phyloP scores from a whole-genome alignment of 2,329 filamentous ascomycete species.

The Diaporthe capsici region DNA sequence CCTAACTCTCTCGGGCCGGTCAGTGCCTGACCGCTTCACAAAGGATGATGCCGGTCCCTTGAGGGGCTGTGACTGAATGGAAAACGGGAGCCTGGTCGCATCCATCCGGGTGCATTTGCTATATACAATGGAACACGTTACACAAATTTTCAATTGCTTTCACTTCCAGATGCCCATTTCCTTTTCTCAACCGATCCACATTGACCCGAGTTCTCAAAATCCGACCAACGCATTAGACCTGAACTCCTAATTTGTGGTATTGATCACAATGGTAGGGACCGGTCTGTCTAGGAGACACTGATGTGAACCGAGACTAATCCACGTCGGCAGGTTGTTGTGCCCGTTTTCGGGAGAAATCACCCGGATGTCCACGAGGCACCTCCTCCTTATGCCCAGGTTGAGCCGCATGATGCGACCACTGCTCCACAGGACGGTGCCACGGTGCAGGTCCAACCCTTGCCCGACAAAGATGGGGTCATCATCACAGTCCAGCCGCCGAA shows the following conservation, averaged over 20 bases:
- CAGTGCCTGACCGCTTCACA: background rate
- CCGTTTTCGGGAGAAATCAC: background rate
- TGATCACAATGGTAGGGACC: background rate
- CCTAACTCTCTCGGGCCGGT: background rate
- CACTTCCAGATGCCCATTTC: no score
- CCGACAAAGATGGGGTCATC: slow-evolving; percentile 57
- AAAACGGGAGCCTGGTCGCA: background rate
- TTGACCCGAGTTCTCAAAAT: background rate
- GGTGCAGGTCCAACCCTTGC: slow-evolving; percentile 56
- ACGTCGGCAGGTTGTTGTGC: background rate
- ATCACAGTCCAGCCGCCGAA: slow-evolving; percentile 62
- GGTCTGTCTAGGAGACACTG: background rate
- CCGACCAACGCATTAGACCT: background rate
- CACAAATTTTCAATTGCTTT: background rate
- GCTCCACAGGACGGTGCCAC: background rate
- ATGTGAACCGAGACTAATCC: background rate
- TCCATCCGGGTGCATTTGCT: background rate
- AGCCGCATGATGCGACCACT: background rate
- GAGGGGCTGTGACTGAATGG: background rate
- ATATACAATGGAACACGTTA: slow-evolving; percentile 5
- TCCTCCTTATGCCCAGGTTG: slow-evolving; percentile 7
- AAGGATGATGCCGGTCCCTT: slow-evolving; percentile 15
- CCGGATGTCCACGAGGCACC: background rate
- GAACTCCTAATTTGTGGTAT: background rate
- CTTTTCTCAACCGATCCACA: no score